Evolutionary conservation across 306 rosid genomes (phyloP).

Genomic region (Rubus parviflorus): DNA sequence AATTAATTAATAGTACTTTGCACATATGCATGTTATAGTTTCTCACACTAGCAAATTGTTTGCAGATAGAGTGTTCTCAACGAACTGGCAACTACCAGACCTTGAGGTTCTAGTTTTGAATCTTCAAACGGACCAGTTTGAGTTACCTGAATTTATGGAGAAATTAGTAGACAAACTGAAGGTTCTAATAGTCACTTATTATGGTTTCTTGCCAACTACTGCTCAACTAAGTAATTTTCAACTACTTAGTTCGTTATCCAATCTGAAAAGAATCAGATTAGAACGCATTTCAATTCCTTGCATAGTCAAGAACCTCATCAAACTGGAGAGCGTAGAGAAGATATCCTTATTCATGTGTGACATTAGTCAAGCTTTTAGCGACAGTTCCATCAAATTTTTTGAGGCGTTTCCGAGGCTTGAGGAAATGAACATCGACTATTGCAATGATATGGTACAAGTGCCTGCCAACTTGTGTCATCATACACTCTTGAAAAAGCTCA

Average conservation of each 20-base stretch:
- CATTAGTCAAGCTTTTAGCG: constrained; percentile 34
- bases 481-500: constrained; percentile 37
- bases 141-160: constrained; percentile 40
- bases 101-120: constrained; percentile 56
- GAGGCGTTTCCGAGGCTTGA: constrained; percentile 42
- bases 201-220: constrained; percentile 20
- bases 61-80: constrained; percentile 50
- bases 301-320: constrained; percentile 20
- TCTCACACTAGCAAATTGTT: background rate
- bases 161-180: constrained; percentile 11
- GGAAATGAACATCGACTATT: constrained; percentile 52
- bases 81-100: constrained; percentile 41
- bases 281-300: constrained; percentile 48
- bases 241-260: constrained; percentile 24
- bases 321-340: constrained; percentile 43
- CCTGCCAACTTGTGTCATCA: constrained; percentile 37
- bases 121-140: constrained; percentile 33
- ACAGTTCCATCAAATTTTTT: constrained; percentile 22
- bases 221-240: constrained; percentile 38
- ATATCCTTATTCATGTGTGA: constrained; percentile 67
- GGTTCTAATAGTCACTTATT: constrained; percentile 32
- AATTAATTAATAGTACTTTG: background rate
- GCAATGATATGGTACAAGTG: constrained; percentile 39
- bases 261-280: constrained; percentile 44
- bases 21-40: background rate